Conservation (phyloP, 768 basidiomycete genomes). For the Agaricus sinodeliciosus region DNA sequence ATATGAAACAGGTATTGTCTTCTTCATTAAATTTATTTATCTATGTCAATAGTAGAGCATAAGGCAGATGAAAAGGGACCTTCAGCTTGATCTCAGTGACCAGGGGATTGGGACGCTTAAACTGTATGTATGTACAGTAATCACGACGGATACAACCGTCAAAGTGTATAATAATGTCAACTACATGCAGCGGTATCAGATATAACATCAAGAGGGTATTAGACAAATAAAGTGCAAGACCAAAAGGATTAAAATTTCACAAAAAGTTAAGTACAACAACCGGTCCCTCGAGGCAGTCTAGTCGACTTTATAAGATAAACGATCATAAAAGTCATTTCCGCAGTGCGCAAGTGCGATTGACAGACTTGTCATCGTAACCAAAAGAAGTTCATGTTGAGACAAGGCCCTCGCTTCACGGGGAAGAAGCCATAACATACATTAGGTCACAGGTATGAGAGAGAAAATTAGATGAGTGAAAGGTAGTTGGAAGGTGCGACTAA, state of each 20-base stretch:
- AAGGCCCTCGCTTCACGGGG: neutral
- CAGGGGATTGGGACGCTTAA: neutral
- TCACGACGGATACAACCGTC: slow-evolving; percentile 6
- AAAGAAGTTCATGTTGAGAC: neutral
- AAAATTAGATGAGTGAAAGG: slow-evolving; percentile 63
- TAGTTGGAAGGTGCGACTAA: slow-evolving; percentile 84
- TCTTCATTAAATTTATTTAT: too few species aligned
- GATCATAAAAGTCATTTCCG: slow-evolving; percentile 1
- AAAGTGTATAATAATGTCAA: slow-evolving; percentile 1
- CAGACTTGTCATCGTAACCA: slow-evolving; percentile 1
- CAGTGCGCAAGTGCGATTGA: neutral
- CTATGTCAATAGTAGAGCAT: too few species aligned
- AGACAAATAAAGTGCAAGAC: neutral
- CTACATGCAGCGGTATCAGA: neutral
- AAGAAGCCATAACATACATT: neutral
- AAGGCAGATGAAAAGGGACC: neutral
- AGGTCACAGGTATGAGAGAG: neutral
- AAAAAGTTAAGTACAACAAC: slow-evolving; percentile 1
- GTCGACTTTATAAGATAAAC: neutral
- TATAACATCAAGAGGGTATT: slow-evolving; percentile 1
- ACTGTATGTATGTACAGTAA: neutral
- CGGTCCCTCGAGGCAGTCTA: neutral
- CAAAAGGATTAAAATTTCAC: neutral
- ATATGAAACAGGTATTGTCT: neutral
- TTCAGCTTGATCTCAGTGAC: neutral